Base-by-base conservation (phyloP, 2,329 filamentous ascomycete species). In the Diaporthe citrichinensis region DNA sequence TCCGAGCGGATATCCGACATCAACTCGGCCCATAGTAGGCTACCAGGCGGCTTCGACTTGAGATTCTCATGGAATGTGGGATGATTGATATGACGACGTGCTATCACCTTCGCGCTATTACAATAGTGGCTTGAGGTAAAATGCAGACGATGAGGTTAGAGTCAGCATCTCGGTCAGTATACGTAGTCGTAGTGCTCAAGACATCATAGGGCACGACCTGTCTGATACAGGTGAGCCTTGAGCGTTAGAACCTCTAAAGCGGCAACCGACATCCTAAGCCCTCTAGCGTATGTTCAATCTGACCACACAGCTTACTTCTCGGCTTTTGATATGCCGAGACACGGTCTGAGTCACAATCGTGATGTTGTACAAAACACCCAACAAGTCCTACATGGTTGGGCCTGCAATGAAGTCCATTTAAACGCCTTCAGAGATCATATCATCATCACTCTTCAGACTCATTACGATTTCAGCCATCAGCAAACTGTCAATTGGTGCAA, bases 291-390 rank as follows among this genome's bases (percentile, higher is more conserved):
- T 67, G 5, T 4, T 25, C 12, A 25, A 28, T 36, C 44, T 51
- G 12, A 34, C 31, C 2, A 12, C 12, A 23, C 62, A 67, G 44
- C 62, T 7, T 17, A 12, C 44, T 12, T 15, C 31, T 67, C 62
- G 62, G 62, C 28, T 36, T 34, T n/a, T 25, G 23, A 36, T 67
- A 28, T 9, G 36, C 62, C 62, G 62, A 67, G 44, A n/a, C 28
- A 41, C 23, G 28, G 31, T 44, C 62, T 67, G 62, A 67, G 62
- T 67, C 62, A 67, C 28, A 36, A 51, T 51, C 28, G 23, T 67
- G 28, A 31, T 51, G 44, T 51, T 67, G 62, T 31, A 25, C 20
- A 9, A 51, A 34, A 36, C 28, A 36, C 28, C 20, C 2, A 25
- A 34, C 5, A 36, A 25, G 14, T 14, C 20, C 14, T 20, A 39